Conservation (phyloP, 176 grass and related monocot species). For the Ananas comosus region DNA sequence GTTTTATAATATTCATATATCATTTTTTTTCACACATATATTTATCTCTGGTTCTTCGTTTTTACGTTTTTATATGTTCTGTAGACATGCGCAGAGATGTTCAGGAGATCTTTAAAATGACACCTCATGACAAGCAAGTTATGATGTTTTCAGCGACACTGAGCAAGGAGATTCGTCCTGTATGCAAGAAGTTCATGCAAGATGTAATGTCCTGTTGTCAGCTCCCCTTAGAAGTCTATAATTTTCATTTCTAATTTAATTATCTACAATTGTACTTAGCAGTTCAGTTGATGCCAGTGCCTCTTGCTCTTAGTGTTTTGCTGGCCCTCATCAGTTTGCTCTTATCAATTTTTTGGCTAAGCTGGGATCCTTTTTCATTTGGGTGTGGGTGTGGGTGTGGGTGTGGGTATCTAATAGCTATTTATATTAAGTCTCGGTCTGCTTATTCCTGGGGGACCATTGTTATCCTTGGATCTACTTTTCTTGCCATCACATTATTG, state of each 20-base stretch:
- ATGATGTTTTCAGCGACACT: conserved; percentile 99
- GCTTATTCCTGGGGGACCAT: not conserved
- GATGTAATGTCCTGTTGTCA: conserved; percentile 82
- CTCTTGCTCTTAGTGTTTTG: not conserved
- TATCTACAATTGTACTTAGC: not conserved
- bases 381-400: not conserved
- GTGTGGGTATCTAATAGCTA: not conserved
- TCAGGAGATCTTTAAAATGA: conserved; percentile 99
- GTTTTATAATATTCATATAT: conserved; percentile 4
- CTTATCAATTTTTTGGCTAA: not conserved
- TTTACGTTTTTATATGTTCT: conserved; percentile 23
- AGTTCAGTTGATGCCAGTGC: not conserved
- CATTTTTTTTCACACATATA: not conserved
- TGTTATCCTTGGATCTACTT: conserved; percentile 10
- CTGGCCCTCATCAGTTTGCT: not conserved
- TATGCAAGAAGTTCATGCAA: conserved; percentile 99
- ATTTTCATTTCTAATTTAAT: conserved; percentile 26
- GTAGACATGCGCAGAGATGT: conserved; percentile 96
- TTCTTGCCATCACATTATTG: not conserved
- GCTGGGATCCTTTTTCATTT: not conserved
- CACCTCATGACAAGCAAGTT: conserved; percentile 97
- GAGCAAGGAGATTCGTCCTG: conserved; percentile 91
- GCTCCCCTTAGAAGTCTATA: conserved; percentile 40
- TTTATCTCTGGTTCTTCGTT: not conserved
- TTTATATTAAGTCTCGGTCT: not conserved